Evolutionary conservation across 1,139 yeast genomes (phyloP).

Genomic region (Eremothecium cymbalariae): DNA sequence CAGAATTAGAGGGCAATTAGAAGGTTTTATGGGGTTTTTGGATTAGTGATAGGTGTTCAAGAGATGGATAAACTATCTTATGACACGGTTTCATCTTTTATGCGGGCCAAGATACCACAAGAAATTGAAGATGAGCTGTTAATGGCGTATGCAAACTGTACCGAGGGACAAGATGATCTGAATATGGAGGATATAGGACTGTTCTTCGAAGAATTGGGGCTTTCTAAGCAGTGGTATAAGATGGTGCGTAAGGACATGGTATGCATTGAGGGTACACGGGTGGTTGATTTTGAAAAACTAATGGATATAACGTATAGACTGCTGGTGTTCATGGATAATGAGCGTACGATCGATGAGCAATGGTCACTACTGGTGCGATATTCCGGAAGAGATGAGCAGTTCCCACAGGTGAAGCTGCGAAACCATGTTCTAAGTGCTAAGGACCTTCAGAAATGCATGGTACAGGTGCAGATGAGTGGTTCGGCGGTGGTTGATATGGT

Average conservation of each 20-base stretch:
- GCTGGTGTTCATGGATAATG: constrained; percentile 35
- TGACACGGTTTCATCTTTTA: constrained; percentile 26
- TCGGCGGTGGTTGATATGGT: constrained; percentile 38
- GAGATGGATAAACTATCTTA: constrained; percentile 13
- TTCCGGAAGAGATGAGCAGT: constrained; percentile 20
- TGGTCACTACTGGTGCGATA: constrained; percentile 35
- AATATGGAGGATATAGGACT: constrained; percentile 25
- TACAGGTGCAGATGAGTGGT: constrained; percentile 29
- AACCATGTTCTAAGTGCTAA: constrained; percentile 29
- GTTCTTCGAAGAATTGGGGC: constrained; percentile 28
- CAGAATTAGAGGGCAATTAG: too few species aligned
- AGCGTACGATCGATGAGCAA: constrained; percentile 30
- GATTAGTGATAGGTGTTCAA: too few species aligned
- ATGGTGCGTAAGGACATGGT: constrained; percentile 21
- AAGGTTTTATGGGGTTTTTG: too few species aligned
- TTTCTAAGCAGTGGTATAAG: constrained; percentile 28
- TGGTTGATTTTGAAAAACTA: constrained; percentile 42
- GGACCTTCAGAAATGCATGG: constrained; percentile 34
- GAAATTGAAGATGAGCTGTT: constrained; percentile 37
- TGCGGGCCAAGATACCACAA: constrained; percentile 32
- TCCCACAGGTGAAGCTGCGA: constrained; percentile 18
- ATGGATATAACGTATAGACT: constrained; percentile 35
- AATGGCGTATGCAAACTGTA: constrained; percentile 34
- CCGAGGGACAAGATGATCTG: constrained; percentile 34
- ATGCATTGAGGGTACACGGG: constrained; percentile 32